Conservation (phyloP, 305 asterid genomes). For the Solanum hybrid region DNA sequence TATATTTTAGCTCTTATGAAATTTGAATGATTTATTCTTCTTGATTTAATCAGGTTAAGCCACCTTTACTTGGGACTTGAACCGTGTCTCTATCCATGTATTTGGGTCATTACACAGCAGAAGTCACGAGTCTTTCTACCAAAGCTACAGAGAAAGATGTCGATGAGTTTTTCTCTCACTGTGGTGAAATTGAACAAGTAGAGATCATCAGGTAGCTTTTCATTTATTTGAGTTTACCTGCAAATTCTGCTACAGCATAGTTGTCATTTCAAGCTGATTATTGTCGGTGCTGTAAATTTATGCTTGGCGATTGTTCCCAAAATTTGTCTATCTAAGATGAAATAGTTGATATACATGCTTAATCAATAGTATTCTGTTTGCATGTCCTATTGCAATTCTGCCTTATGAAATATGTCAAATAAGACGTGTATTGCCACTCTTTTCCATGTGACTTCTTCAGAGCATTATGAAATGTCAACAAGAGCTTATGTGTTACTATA, state of each 20-base stretch:
- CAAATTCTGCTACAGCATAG: not conserved
- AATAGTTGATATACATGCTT: not conserved
- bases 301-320: not conserved
- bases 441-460: not conserved
- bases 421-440: not conserved
- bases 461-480: not conserved
- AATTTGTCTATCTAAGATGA: not conserved
- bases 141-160: conserved; percentile 36
- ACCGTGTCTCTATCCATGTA: conserved; percentile 23
- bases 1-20: not conserved
- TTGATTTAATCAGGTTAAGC: conserved; percentile 1
- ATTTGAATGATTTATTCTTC: not conserved
- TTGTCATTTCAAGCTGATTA: not conserved
- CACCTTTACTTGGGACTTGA: not conserved
- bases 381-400: not conserved
- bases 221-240: not conserved
- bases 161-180: conserved; percentile 41
- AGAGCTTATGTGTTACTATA: not conserved
- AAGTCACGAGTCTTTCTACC: conserved; percentile 49
- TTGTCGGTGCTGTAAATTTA: not conserved
- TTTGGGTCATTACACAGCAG: conserved; percentile 31
- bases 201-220: conserved; percentile 34
- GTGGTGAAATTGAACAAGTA: conserved; percentile 39
- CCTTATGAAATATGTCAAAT: not conserved
- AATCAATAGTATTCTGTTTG: not conserved